Percentiles rank a stretch among this genome's conserved stretches.
Conservation (phyloP, 352 stramenopile species). For the Pythium oligandrum region DNA sequence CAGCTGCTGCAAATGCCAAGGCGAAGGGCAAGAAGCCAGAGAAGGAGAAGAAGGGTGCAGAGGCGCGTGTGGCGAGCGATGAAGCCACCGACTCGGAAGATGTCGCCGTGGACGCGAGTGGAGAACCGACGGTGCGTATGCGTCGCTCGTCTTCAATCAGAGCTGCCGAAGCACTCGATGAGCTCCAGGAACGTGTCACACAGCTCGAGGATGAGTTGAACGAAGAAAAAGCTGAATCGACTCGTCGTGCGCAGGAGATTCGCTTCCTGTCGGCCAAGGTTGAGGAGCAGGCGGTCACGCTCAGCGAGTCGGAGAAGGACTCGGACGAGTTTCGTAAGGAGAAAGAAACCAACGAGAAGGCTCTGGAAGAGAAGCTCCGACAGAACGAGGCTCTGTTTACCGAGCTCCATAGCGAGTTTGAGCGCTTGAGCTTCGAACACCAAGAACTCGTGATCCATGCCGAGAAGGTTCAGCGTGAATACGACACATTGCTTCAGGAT, state of each 20-base stretch:
- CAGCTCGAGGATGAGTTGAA: constrained; percentile 73
- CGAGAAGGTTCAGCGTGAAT: constrained; percentile 73
- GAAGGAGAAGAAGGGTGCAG: constrained; percentile 1
- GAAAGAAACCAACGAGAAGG: constrained; percentile 59
- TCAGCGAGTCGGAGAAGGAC: constrained; percentile 54
- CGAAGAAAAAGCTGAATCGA: constrained; percentile 80
- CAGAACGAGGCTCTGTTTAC: constrained; percentile 48
- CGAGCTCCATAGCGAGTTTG: constrained; percentile 61
- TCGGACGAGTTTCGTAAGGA: constrained; percentile 64
- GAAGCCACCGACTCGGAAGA: constrained; percentile 13
- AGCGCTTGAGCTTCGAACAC: constrained; percentile 78
- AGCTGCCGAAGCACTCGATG: constrained; percentile 51
- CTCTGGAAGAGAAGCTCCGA: constrained; percentile 63
- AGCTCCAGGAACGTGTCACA: constrained; percentile 64
- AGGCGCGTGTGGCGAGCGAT: not conserved
- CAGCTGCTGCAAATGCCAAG: not conserved
- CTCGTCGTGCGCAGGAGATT: constrained; percentile 70
- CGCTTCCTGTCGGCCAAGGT: constrained; percentile 56
- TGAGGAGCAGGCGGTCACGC: constrained; percentile 49
- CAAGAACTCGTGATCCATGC: constrained; percentile 77
- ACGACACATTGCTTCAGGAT: constrained; percentile 53
- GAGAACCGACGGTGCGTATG: constrained; percentile 9
- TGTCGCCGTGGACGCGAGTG: constrained; percentile 20
- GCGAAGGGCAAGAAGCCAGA: constrained; percentile 1
- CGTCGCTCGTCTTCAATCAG: constrained; percentile 44